A percentile compares a stretch with the other conserved stretches of the same genome.
Evolutionary conservation across 108 stramenopile genomes (phyloP).

Genomic region (Skeletonema potamos): DNA sequence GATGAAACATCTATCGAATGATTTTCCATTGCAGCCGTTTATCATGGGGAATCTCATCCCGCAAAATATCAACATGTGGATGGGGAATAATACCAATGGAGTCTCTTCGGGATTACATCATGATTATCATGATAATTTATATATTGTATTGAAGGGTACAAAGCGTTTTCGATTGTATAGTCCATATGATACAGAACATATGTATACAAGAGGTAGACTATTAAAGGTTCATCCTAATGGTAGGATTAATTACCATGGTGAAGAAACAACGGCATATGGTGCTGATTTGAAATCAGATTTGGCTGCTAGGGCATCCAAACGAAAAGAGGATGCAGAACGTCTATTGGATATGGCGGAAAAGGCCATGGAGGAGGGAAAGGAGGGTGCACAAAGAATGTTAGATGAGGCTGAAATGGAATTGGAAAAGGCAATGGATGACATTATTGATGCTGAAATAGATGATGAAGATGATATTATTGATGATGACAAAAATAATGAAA

Average conservation of each 20-base stretch:
- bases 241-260: constrained; percentile 75
- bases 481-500: constrained; percentile 9
- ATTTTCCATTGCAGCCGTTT: constrained; percentile 69
- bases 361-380: constrained; percentile 43
- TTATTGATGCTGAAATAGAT: constrained; percentile 66
- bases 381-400: constrained; percentile 52
- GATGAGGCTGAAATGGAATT: constrained; percentile 61
- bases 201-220: constrained; percentile 81
- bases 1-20: constrained; percentile 30
- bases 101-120: constrained; percentile 92
- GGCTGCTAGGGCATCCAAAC: constrained; percentile 37
- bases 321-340: constrained; percentile 55
- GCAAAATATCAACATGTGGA: constrained; percentile 90
- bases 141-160: constrained; percentile 78
- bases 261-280: constrained; percentile 39
- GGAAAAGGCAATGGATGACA: constrained; percentile 71
- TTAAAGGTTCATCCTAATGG: constrained; percentile 87
- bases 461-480: constrained; percentile 51
- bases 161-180: constrained; percentile 88
- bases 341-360: constrained; percentile 28
- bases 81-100: constrained; percentile 50
- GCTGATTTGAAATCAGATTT: constrained; percentile 46
- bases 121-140: constrained; percentile 99
- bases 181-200: constrained; percentile 54
- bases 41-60: constrained; percentile 73